Conservation (phyloP, 2,329 filamentous ascomycete genomes). For the Penicillium rolfsii region DNA sequence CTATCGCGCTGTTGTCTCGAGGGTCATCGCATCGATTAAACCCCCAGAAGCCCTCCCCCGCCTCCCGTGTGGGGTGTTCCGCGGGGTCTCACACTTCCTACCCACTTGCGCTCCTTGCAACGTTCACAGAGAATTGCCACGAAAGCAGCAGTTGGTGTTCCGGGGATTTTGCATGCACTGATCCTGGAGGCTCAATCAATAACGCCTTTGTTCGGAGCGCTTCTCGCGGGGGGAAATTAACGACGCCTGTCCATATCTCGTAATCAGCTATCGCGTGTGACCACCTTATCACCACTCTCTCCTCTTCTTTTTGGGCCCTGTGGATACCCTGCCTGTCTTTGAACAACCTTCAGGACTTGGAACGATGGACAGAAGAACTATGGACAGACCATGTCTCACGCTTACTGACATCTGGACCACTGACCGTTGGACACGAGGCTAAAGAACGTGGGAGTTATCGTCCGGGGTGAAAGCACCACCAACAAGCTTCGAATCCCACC, state of each 20-base stretch:
- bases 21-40: not conserved
- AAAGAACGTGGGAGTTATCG: slow-evolving; percentile 28
- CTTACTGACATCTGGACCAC: slow-evolving; percentile 23
- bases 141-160: not conserved
- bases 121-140: slow-evolving; percentile 10
- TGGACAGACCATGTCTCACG: slow-evolving; percentile 16
- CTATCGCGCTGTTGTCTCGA: not conserved
- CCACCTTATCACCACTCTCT: not conserved
- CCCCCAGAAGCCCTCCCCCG: slow-evolving; percentile 13
- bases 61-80: slow-evolving; percentile 27
- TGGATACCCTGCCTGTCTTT: slow-evolving; percentile 2
- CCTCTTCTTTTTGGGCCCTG: not conserved
- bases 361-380: slow-evolving; percentile 21
- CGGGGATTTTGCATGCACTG: not conserved
- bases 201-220: not conserved
- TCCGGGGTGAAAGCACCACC: slow-evolving; percentile 24
- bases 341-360: slow-evolving; percentile 4
- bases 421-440: slow-evolving; percentile 32
- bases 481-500: slow-evolving; percentile 14
- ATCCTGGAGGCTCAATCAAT: no score
- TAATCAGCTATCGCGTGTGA: not conserved
- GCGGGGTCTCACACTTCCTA: slow-evolving; percentile 22
- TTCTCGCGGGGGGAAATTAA: not conserved
- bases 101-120: slow-evolving; percentile 12
- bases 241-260: not conserved